Conservation (phyloP, 345 rosid species). For the Citrus cavaleriei region DNA sequence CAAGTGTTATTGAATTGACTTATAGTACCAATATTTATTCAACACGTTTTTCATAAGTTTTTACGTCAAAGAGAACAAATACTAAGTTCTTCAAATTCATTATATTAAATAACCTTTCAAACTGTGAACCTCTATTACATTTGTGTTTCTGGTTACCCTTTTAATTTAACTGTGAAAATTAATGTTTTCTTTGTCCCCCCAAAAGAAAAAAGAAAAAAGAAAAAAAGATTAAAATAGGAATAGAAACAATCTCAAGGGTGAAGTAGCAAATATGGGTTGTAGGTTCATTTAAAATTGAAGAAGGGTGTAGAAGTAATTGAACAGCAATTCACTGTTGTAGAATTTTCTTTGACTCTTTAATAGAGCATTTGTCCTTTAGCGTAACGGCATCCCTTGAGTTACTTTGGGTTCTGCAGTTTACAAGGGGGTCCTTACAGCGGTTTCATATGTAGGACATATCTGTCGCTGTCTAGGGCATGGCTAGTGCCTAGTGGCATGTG, state of each 20-base stretch:
- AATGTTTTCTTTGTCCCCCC: neutral
- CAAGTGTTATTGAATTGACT: neutral
- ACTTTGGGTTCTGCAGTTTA: neutral
- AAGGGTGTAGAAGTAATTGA: constrained; percentile 1
- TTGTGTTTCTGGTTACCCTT: neutral
- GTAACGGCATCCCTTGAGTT: neutral
- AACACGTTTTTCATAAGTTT: neutral
- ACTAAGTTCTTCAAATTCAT: neutral
- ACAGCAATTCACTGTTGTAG: neutral
- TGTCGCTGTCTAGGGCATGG: neutral
- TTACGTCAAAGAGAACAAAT: neutral
- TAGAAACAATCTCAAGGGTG: neutral
- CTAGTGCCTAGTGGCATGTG: neutral
- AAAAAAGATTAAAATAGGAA: neutral
- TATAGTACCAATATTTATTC: neutral
- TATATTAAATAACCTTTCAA: too few species aligned
- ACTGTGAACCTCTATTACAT: too few species aligned
- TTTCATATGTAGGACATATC: neutral
- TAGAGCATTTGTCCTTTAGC: constrained; percentile 2
- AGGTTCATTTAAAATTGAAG: neutral
- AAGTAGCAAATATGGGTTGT: neutral
- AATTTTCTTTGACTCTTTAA: neutral
- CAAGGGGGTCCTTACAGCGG: neutral
- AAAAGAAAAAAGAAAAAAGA: too few species aligned
- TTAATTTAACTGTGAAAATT: too few species aligned